Percentiles rank a stretch among this genome's conserved stretches.
Evolutionary conservation across 1,139 yeast genomes (phyloP).

Genomic region (Debaryomyces subglobosus): DNA sequence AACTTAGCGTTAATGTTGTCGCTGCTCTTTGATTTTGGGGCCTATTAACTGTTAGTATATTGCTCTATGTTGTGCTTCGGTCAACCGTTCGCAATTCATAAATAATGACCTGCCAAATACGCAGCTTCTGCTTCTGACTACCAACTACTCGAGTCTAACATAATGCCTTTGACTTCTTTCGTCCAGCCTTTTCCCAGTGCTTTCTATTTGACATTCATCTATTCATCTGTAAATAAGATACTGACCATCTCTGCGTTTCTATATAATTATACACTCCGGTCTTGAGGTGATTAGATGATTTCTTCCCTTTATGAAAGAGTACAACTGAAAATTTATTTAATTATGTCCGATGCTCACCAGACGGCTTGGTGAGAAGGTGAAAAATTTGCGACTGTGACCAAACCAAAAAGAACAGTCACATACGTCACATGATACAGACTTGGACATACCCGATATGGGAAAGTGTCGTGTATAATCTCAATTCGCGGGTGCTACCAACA

Average conservation of each 20-base stretch:
- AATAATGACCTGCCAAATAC: constrained; percentile 5
- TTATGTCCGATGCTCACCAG: constrained; percentile 7
- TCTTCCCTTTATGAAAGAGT: constrained; percentile 11
- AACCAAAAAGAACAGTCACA: constrained; percentile 19
- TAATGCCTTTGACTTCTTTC: neutral
- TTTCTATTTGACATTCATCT: constrained; percentile 1
- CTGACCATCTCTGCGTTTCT: constrained; percentile 96
- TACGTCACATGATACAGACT: constrained; percentile 14
- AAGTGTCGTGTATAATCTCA: neutral
- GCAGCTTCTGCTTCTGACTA: neutral
- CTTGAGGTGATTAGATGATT: constrained; percentile 30
- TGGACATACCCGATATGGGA: neutral
- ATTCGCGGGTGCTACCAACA: neutral
- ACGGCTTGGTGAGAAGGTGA: neutral
- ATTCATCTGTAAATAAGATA: constrained; percentile 36
- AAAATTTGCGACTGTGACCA: constrained; percentile 9
- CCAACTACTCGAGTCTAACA: neutral
- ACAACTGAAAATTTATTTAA: constrained; percentile 10
- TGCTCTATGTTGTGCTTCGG: neutral
- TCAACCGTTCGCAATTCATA: neutral
- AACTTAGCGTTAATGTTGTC: constrained; percentile 98
- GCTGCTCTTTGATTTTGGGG: constrained; percentile 90
- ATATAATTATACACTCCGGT: constrained; percentile 84
- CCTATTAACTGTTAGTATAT: constrained; percentile 54
- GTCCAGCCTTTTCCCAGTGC: neutral